phyloP scores from a whole-genome alignment of 2,329 filamentous ascomycete species.

The Claviceps sp. region DNA sequence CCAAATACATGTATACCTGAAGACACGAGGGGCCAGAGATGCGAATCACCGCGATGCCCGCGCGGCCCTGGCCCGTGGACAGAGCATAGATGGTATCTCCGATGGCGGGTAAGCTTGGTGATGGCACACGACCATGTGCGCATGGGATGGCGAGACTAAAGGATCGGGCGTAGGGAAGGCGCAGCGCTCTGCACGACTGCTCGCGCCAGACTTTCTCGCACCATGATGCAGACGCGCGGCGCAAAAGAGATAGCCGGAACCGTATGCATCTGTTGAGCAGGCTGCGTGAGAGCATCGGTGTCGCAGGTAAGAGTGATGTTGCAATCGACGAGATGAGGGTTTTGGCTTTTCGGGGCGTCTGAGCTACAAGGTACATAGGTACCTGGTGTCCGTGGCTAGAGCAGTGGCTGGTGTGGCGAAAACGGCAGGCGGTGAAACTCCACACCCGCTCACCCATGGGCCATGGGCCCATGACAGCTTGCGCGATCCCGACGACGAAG shows the following conservation, averaged over 20 bases:
- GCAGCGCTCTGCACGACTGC: not conserved
- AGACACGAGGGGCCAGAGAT: slow-evolving; percentile 69
- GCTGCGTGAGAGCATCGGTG: slow-evolving; percentile 1
- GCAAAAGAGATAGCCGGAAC: not conserved
- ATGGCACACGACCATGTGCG: not conserved
- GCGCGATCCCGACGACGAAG: slow-evolving; percentile 11
- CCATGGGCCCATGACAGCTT: slow-evolving; percentile 2
- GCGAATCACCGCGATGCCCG: slow-evolving; percentile 81
- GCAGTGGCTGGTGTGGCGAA: not conserved
- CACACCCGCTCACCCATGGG: not conserved
- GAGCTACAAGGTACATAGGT: not conserved
- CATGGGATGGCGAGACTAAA: not conserved
- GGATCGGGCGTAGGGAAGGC: not conserved
- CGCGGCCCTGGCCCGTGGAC: slow-evolving; percentile 72
- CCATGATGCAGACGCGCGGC: not conserved
- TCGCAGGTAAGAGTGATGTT: not conserved
- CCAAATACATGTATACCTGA: slow-evolving; percentile 32
- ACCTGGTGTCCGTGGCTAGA: not conserved
- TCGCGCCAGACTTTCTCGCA: not conserved
- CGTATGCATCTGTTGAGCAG: not conserved
- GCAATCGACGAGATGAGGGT: not conserved
- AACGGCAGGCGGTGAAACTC: slow-evolving; percentile 10
- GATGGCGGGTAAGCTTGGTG: slow-evolving; percentile 6
- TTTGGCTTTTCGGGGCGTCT: not conserved
- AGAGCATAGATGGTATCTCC: slow-evolving; percentile 76